Percentiles rank a stretch among this genome's conserved stretches.
Conservation (phyloP, 192 early-diverging fungal species). For the Rhizoclosmatium globosum region DNA sequence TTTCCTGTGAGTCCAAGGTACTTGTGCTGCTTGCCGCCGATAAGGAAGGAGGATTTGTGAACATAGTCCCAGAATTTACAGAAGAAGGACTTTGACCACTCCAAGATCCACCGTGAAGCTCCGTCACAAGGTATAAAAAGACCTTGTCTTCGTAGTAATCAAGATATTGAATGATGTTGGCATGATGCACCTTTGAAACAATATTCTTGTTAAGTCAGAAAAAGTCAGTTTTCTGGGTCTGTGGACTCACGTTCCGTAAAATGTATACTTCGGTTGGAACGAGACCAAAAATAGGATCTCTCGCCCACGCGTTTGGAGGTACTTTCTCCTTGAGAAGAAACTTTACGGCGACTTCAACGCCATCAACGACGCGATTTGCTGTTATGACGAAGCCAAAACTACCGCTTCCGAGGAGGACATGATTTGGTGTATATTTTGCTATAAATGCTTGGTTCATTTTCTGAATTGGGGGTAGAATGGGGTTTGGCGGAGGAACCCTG, state of each 20-base stretch:
- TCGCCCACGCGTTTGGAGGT: conserved; percentile 48
- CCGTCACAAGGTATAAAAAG: conserved; percentile 56
- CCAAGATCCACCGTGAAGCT: conserved; percentile 58
- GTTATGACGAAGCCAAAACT: conserved; percentile 76
- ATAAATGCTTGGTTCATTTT: conserved; percentile 32
- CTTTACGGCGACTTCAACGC: conserved; percentile 75
- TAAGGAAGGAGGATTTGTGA: too few relatives aligned
- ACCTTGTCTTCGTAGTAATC: conserved; percentile 53
- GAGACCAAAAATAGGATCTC: conserved; percentile 53
- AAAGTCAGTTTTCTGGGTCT: too few relatives aligned
- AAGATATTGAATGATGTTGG: conserved; percentile 71
- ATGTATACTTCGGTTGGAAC: conserved; percentile 61
- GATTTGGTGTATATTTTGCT: conserved; percentile 35
- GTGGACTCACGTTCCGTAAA: conserved; percentile 26
- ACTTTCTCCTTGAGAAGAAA: conserved; percentile 64
- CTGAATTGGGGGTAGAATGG: conserved; percentile 15
- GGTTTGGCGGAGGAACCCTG: conserved; percentile 18
- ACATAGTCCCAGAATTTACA: too few relatives aligned
- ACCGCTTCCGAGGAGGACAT: conserved; percentile 59
- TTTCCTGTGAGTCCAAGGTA: conserved; percentile 16
- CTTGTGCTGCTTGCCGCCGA: conserved; percentile 8
- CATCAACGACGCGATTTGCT: conserved; percentile 58
- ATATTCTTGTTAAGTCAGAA: too few relatives aligned
- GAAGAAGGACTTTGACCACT: neutral
- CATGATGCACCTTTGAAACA: conserved; percentile 50